phyloP scores from a whole-genome alignment of 257 asterid genomes.

The Ilex aquifolium region DNA sequence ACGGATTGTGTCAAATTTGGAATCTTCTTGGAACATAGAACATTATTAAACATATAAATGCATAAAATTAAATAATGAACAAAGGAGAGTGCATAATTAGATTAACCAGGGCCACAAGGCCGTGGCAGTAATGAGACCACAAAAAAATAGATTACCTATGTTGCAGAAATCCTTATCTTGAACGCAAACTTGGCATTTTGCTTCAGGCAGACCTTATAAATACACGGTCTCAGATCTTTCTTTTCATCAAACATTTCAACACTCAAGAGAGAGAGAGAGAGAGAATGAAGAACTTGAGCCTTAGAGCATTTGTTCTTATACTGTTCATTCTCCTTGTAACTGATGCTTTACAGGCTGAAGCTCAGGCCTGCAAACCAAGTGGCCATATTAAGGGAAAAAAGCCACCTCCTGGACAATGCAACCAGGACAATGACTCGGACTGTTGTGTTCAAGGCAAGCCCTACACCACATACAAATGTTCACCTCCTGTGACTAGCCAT shows the following conservation, averaged over 20 bases:
- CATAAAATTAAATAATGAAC: too few relatives aligned
- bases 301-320: slow-evolving; percentile 9
- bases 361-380: slow-evolving; percentile 23
- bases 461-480: slow-evolving; percentile 34
- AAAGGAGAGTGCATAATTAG: too few relatives aligned
- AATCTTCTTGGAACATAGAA: too few relatives aligned
- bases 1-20: too few relatives aligned
- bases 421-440: slow-evolving; percentile 20
- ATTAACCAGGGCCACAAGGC: too few relatives aligned
- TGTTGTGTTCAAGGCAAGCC: slow-evolving; percentile 28
- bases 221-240: not conserved
- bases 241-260: slow-evolving; percentile 1
- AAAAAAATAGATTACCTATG: too few relatives aligned
- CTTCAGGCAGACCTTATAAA: not conserved
- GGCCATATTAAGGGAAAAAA: slow-evolving; percentile 25
- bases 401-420: slow-evolving; percentile 23
- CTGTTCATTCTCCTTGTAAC: slow-evolving; percentile 4
- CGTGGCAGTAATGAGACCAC: too few relatives aligned
- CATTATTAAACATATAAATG: too few relatives aligned
- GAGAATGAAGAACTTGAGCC: slow-evolving; percentile 10
- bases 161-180: not conserved
- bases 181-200: slow-evolving; percentile 3
- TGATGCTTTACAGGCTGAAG: slow-evolving; percentile 7
- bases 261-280: not conserved
- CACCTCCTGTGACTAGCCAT: slow-evolving; percentile 25